A percentile compares a stretch with the other conserved stretches of the same genome.
Evolutionary conservation across 78 protist species (phyloP).

Genomic region (Dictyostelium brefeldianum): DNA sequence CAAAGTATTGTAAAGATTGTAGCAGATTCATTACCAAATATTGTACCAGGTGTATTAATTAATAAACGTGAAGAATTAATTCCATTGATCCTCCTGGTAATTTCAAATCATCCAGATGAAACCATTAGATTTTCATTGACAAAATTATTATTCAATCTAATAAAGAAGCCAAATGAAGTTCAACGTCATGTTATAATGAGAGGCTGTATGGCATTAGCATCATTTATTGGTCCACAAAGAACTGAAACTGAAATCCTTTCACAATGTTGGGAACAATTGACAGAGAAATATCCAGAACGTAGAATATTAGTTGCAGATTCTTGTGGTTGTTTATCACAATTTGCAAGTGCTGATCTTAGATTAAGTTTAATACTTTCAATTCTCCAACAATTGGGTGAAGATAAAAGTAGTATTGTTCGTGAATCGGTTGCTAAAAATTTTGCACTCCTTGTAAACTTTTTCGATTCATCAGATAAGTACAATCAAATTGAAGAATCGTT

Average conservation of each 20-base stretch:
- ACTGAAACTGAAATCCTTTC: constrained; percentile 74
- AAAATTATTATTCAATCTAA: constrained; percentile 73
- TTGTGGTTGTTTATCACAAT: constrained; percentile 83
- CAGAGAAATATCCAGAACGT: constrained; percentile 78
- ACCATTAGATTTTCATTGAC: constrained; percentile 58
- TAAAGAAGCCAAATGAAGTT: constrained; percentile 82
- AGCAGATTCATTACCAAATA: constrained; percentile 74
- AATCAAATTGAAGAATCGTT: constrained; percentile 76
- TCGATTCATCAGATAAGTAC: constrained; percentile 58
- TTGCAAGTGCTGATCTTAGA: constrained; percentile 69
- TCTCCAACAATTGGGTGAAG: constrained; percentile 77
- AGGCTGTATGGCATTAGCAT: constrained; percentile 79
- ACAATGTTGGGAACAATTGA: constrained; percentile 74
- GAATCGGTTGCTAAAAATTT: constrained; percentile 74
- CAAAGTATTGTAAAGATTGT: constrained; percentile 48
- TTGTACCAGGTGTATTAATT: constrained; percentile 70
- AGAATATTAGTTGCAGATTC: constrained; percentile 77
- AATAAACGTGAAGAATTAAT: constrained; percentile 82
- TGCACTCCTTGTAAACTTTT: constrained; percentile 56
- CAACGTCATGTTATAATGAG: constrained; percentile 82
- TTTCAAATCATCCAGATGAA: constrained; percentile 83
- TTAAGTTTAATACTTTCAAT: constrained; percentile 68
- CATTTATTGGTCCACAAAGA: constrained; percentile 70
- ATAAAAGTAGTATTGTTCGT: constrained; percentile 40
- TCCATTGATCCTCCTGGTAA: constrained; percentile 63